Percentiles rank a stretch among this genome's conserved stretches.
These are phyloP conservation scores for Dictyostelium intermedium DNA, from an alignment of 78 protist genomes.

Conservation along the genomic window DNA sequence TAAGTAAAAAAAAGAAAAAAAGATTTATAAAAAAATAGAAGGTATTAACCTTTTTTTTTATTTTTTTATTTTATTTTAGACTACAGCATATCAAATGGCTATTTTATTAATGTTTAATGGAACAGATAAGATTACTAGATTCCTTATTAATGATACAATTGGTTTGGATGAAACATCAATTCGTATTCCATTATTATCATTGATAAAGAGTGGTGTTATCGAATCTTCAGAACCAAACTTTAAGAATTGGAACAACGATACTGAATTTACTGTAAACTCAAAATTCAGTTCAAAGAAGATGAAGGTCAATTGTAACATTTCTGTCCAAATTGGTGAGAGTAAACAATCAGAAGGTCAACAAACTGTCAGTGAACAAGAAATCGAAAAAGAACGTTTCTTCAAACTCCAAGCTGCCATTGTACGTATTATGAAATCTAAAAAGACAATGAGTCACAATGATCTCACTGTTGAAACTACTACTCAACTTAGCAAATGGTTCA, in stretches of 20 bases:
- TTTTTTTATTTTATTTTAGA: background rate
- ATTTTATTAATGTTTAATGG: conserved; percentile 87
- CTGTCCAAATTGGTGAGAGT: conserved; percentile 70
- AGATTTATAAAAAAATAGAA: background rate
- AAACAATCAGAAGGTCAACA: conserved; percentile 67
- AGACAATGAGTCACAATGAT: conserved; percentile 80
- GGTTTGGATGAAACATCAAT: conserved; percentile 79
- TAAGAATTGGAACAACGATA: conserved; percentile 64
- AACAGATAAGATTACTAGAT: conserved; percentile 17
- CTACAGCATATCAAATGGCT: conserved; percentile 91
- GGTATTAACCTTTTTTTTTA: background rate
- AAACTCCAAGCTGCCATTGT: conserved; percentile 88
- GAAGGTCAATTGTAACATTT: conserved; percentile 74
- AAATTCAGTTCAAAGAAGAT: conserved; percentile 78
- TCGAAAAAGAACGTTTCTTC: conserved; percentile 85
- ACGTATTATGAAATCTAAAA: conserved; percentile 90
- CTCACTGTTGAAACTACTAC: conserved; percentile 79
- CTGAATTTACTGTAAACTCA: conserved; percentile 61
- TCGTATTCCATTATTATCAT: conserved; percentile 46
- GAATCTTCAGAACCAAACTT: conserved; percentile 7
- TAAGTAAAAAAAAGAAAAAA: background rate
- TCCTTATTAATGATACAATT: conserved; percentile 69
- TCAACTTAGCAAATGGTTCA: conserved; percentile 54
- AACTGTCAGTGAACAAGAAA: conserved; percentile 62
- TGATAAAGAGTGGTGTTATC: conserved; percentile 67